Evolutionary conservation across 257 asterid genomes (phyloP).

Genomic region (Euphrasia confusa): DNA sequence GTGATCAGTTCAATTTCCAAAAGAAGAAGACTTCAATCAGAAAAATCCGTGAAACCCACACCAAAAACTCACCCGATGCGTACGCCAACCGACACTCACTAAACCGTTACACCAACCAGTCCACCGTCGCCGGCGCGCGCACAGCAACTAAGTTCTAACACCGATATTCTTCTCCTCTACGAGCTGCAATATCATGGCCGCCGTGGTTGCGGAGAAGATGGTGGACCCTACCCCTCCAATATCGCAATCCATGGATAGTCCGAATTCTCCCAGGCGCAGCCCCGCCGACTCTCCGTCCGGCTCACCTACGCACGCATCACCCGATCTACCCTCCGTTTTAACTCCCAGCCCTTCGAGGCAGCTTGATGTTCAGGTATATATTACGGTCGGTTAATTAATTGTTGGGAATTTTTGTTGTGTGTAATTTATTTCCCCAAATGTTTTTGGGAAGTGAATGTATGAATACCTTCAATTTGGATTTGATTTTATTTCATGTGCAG

Average conservation of each 20-base stretch:
- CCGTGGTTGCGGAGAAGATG: conserved; percentile 50
- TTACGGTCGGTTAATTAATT: neutral
- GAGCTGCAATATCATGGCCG: conserved; percentile 41
- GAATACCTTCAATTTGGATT: neutral
- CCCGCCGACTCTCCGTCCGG: conserved; percentile 36
- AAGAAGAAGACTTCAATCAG: conserved; percentile 8
- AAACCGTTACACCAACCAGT: conserved; percentile 11
- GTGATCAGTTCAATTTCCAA: conserved; percentile 22
- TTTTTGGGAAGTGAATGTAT: neutral
- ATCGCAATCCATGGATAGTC: conserved; percentile 43
- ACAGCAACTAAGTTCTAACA: neutral
- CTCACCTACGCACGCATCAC: conserved; percentile 29
- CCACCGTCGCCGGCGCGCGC: conserved; percentile 20
- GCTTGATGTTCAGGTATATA: conserved; percentile 51
- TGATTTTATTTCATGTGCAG: neutral
- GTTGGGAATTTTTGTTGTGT: neutral
- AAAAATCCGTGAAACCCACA: neutral
- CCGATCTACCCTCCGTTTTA: conserved; percentile 41
- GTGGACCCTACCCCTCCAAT: conserved; percentile 47
- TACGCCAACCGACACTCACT: conserved; percentile 34
- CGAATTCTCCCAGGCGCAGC: conserved; percentile 34
- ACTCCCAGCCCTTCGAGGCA: conserved; percentile 46
- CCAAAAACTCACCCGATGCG: conserved; percentile 1
- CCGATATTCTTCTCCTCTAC: neutral
- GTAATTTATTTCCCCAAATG: neutral